phyloP scores from a whole-genome alignment of 2,329 filamentous ascomycete genomes.

The Cercospora sp. region DNA sequence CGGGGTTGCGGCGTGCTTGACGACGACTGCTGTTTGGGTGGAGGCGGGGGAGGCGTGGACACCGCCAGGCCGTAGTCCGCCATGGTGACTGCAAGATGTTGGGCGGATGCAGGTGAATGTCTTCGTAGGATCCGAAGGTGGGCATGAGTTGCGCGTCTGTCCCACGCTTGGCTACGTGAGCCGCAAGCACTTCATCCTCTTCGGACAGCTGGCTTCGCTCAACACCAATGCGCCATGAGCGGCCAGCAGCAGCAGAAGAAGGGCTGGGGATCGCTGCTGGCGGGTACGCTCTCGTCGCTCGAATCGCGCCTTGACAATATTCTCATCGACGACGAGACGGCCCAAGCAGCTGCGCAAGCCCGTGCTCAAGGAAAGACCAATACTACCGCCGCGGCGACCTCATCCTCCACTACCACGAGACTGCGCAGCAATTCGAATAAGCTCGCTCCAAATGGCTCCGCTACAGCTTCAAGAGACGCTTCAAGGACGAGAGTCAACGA shows the following conservation, averaged over 20 bases:
- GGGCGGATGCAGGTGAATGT: not conserved
- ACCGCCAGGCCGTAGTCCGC: slow-evolving; percentile 39
- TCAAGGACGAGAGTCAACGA: slow-evolving; percentile 72
- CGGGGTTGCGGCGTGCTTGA: slow-evolving; percentile 44
- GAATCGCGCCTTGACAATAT: slow-evolving; percentile 93
- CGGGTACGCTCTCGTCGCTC: slow-evolving; percentile 88
- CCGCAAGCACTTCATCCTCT: slow-evolving; percentile 1
- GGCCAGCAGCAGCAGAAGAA: slow-evolving; percentile 27
- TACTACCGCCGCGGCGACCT: slow-evolving; percentile 12
- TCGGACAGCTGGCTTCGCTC: not conserved
- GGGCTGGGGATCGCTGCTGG: slow-evolving; percentile 63
- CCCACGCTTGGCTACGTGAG: slow-evolving; percentile 9
- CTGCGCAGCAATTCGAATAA: slow-evolving; percentile 31
- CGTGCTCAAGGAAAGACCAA: slow-evolving; percentile 38
- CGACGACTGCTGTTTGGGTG: slow-evolving; percentile 48
- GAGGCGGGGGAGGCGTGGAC: slow-evolving; percentile 52
- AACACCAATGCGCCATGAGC: slow-evolving; percentile 12
- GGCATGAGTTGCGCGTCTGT: not conserved
- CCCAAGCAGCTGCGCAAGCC: slow-evolving; percentile 46
- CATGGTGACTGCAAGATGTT: not conserved
- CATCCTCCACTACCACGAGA: slow-evolving; percentile 17
- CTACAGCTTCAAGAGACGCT: slow-evolving; percentile 60
- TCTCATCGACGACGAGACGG: slow-evolving; percentile 73
- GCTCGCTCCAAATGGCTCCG: slow-evolving; percentile 35
- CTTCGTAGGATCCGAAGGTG: not conserved